phyloP scores from a whole-genome alignment of 116 monocot genomes.

The Papilionanthe hybrid region DNA sequence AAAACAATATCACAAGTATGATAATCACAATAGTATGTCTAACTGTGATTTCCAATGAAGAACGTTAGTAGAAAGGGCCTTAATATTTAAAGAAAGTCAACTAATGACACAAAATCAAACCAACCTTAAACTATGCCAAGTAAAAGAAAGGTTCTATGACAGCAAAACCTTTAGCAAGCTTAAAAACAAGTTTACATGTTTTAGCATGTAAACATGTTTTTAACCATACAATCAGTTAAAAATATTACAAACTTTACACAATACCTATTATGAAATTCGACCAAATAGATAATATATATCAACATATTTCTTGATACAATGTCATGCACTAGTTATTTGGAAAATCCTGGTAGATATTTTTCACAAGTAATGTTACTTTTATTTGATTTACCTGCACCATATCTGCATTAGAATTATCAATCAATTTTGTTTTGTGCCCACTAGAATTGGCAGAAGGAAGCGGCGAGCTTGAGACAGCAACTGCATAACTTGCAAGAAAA shows the following conservation, averaged over 20 bases:
- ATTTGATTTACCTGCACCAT: background rate
- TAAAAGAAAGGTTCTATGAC: background rate
- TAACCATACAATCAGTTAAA: background rate
- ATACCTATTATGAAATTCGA: background rate
- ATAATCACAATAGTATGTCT: no score
- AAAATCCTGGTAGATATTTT: background rate
- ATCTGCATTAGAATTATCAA: background rate
- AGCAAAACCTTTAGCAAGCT: background rate
- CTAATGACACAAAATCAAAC: background rate
- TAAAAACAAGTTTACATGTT: background rate
- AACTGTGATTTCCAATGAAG: background rate
- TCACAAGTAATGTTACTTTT: background rate
- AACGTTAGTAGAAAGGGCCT: background rate
- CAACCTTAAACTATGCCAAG: background rate
- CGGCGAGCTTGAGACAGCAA: slow-evolving; percentile 18
- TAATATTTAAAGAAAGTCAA: background rate
- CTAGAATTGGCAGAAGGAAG: slow-evolving; percentile 18
- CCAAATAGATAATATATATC: background rate
- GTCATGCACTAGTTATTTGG: background rate
- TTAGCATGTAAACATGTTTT: background rate
- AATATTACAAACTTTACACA: background rate
- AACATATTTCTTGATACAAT: background rate
- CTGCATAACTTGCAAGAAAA: slow-evolving; percentile 17
- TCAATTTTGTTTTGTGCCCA: background rate
- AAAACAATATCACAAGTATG: background rate